These are phyloP conservation scores for Phytophthora cajani DNA, from an alignment of 352 stramenopile species.

Conservation along the genomic window DNA sequence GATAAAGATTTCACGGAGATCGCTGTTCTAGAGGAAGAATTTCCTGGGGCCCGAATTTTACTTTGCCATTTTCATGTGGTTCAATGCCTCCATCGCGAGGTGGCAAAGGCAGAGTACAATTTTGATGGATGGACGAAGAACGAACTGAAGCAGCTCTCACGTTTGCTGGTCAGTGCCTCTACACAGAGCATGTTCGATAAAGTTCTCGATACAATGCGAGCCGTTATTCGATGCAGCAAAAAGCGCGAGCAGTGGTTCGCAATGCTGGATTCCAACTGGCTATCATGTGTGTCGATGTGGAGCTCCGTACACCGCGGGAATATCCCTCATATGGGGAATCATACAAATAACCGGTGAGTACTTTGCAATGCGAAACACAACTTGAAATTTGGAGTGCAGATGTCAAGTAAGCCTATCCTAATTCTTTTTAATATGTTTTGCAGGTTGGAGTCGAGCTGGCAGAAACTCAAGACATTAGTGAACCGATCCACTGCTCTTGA, in stretches of 20 bases:
- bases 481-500: background rate
- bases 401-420: background rate
- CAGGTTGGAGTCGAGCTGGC: background rate
- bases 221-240: conserved; percentile 8
- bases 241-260: background rate
- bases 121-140: conserved; percentile 3
- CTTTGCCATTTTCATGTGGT: conserved; percentile 22
- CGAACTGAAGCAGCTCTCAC: conserved; percentile 4
- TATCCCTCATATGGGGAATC: conserved; percentile 17
- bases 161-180: conserved; percentile 2
- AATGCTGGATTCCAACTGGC: no score
- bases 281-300: background rate
- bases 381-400: background rate
- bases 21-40: background rate
- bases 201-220: conserved; percentile 6
- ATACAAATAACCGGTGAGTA: conserved; percentile 17
- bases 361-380: background rate
- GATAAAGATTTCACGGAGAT: background rate
- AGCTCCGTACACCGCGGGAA: conserved; percentile 12
- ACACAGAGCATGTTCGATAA: background rate
- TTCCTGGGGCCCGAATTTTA: background rate
- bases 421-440: background rate
- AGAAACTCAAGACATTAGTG: background rate
- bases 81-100: background rate
- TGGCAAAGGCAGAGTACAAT: background rate